These are phyloP conservation scores for Fraxinus greggii DNA, from an alignment of 305 asterid genomes.

Conservation along the genomic window DNA sequence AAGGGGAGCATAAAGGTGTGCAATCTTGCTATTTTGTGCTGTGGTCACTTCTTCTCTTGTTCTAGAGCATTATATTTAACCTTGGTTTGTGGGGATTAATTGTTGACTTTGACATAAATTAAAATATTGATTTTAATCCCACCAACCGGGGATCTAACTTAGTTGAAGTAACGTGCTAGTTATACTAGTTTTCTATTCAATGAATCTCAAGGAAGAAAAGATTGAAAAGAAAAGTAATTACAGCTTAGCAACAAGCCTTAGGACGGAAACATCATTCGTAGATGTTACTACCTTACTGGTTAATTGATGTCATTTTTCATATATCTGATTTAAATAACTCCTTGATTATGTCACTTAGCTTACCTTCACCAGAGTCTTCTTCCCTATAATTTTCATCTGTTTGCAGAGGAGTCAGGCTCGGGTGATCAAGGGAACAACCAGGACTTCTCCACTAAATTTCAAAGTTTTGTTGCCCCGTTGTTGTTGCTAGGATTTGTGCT, in stretches of 20 bases:
- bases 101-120: not conserved
- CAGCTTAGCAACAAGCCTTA: not conserved
- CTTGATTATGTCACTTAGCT: not conserved
- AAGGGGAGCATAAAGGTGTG: constrained; percentile 55
- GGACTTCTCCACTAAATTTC: constrained; percentile 29
- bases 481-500: constrained; percentile 33
- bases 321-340: not conserved
- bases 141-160: not conserved
- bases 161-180: not conserved
- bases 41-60: not conserved
- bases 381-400: not conserved
- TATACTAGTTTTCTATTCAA: not conserved
- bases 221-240: not conserved
- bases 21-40: not conserved
- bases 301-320: not conserved
- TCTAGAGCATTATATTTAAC: not conserved
- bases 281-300: not conserved
- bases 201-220: not conserved
- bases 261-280: not conserved
- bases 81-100: not conserved
- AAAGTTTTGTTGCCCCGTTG: constrained; percentile 28
- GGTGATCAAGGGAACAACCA: constrained; percentile 43
- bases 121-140: not conserved
- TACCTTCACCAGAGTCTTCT: not conserved
- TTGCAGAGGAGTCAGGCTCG: constrained; percentile 42